phyloP scores from a whole-genome alignment of 495 filamentous ascomycete species.

The Hyaloscypha bicolor region DNA sequence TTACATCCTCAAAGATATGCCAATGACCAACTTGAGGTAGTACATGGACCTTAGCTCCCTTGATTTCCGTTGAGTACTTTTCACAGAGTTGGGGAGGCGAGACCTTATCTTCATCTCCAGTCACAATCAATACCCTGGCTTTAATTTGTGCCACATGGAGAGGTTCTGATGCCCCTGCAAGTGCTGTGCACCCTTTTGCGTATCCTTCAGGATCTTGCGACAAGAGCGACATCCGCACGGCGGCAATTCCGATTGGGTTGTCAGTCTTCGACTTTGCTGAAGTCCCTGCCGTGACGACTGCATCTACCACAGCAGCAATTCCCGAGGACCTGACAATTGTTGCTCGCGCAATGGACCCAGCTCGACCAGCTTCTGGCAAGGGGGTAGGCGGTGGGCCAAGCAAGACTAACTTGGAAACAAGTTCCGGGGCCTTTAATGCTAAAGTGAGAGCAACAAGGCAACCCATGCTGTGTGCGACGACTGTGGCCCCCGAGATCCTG shows the following conservation, averaged over 20 bases:
- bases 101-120: conserved; percentile 48
- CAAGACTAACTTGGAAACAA: conserved; percentile 45
- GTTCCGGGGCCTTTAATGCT: conserved; percentile 38
- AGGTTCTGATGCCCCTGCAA: conserved; percentile 40
- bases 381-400: conserved; percentile 45
- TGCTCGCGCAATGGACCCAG: conserved; percentile 43
- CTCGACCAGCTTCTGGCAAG: conserved; percentile 45
- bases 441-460: conserved; percentile 47
- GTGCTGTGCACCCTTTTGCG: conserved; percentile 54
- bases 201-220: conserved; percentile 55
- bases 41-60: conserved; percentile 31
- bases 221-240: conserved; percentile 44
- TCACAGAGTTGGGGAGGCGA: conserved; percentile 33
- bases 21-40: conserved; percentile 47
- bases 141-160: conserved; percentile 32
- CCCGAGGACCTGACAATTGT: conserved; percentile 47
- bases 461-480: conserved; percentile 51
- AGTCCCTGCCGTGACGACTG: conserved; percentile 44
- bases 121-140: conserved; percentile 39
- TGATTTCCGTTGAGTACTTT: conserved; percentile 32
- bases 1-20: conserved; percentile 45
- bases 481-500: conserved; percentile 31
- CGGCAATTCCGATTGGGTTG: conserved; percentile 42
- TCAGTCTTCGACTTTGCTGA: conserved; percentile 43
- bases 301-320: conserved; percentile 45